phyloP scores from a whole-genome alignment of 805 yeast species.

The Starmerella roubikii region DNA sequence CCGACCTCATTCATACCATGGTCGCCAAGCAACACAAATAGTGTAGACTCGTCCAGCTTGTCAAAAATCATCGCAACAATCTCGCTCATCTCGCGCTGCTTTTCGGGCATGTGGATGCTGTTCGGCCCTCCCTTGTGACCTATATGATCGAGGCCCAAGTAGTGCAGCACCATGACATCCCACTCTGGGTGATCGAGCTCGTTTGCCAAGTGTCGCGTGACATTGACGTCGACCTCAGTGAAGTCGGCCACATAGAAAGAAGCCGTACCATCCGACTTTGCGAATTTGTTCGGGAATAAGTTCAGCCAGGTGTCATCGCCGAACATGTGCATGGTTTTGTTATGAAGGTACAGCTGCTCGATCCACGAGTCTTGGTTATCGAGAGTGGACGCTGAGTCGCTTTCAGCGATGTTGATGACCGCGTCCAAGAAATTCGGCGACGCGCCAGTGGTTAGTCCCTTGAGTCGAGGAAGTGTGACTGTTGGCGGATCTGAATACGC shows the following conservation, averaged over 20 bases:
- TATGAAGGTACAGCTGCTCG: conserved; percentile 39
- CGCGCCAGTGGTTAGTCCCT: conserved; percentile 65
- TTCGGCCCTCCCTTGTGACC: conserved; percentile 94
- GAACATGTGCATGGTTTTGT: conserved; percentile 55
- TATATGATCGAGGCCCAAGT: conserved; percentile 88
- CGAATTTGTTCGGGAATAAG: conserved; percentile 61
- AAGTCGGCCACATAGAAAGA: conserved; percentile 93
- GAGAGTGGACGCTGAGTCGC: conserved; percentile 57
- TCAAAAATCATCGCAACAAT: conserved; percentile 44
- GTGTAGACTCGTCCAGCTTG: conserved; percentile 34
- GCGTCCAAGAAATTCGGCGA: conserved; percentile 93
- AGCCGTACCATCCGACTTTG: conserved; percentile 67
- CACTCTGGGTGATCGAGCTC: conserved; percentile 44
- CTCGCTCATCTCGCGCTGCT: conserved; percentile 76
- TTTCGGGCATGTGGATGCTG: conserved; percentile 64
- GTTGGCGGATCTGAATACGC: conserved; percentile 93
- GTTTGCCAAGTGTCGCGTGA: conserved; percentile 65
- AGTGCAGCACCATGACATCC: conserved; percentile 83
- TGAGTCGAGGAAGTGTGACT: conserved; percentile 84
- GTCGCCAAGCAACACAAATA: conserved; percentile 76
- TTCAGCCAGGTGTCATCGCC: conserved; percentile 99
- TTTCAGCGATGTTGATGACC: conserved; percentile 83
- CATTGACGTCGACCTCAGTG: conserved; percentile 85
- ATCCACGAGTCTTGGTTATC: conserved; percentile 80
- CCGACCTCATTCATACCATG: conserved; percentile 92